Conservation (phyloP, 2,329 filamentous ascomycete genomes). For the Sporothrix humicola region DNA sequence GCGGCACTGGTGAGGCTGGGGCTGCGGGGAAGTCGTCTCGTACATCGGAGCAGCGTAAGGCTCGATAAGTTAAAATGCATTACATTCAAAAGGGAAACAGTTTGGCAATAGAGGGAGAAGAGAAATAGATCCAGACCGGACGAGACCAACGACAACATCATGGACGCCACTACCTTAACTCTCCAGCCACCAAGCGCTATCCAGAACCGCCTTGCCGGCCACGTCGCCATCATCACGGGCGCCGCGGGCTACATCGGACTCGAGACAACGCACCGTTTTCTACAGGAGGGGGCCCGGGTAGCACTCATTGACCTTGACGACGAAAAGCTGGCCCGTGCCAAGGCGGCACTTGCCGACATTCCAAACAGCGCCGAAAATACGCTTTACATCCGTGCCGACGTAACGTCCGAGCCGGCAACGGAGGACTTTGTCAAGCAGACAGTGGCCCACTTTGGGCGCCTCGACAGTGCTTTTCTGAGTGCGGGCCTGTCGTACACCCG, state of each 20-base stretch:
- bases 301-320: slow-evolving; percentile 15
- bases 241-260: slow-evolving; percentile 20
- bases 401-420: slow-evolving; percentile 1
- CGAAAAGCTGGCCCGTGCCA: background rate
- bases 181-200: background rate
- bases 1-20: no score
- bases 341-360: background rate
- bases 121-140: no score
- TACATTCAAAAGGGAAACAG: no score
- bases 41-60: no score
- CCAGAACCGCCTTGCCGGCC: slow-evolving; percentile 1
- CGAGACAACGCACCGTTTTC: background rate
- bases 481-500: slow-evolving; percentile 4
- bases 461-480: slow-evolving; percentile 15
- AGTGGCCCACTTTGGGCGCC: slow-evolving; percentile 5
- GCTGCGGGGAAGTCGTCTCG: no score
- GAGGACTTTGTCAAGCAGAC: slow-evolving; percentile 4
- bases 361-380: background rate
- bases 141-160: background rate
- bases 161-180: background rate
- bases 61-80: no score
- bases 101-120: no score
- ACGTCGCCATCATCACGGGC: slow-evolving; percentile 17
- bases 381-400: background rate
- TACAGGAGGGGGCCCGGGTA: slow-evolving; percentile 12